Evolutionary conservation across 805 yeast species (phyloP), one percentile per base, ranked within the genome.

Genomic region (Zygosaccharomyces gambellarensis): DNA sequence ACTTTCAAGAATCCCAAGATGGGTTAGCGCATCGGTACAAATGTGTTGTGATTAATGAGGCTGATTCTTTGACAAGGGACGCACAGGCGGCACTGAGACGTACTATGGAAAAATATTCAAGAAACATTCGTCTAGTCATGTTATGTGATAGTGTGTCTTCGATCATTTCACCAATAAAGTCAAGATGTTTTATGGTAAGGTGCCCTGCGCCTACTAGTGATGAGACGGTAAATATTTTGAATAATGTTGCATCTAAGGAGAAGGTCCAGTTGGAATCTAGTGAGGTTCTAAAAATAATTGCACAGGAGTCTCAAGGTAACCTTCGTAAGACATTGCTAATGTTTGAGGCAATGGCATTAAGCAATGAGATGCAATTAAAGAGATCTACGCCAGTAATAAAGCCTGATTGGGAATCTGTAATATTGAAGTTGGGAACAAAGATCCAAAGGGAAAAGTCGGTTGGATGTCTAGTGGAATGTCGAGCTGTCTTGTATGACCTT

Each of bases 21-120:
- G 65, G 68, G 8, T 65, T 77, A 42, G 68, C 71, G 14, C 75
- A 83, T 59, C 71, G 86, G 47, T 86, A 85, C 67, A 87, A 86
- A 62, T 82, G 87, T 49, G 95, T 88, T 23, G 78, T 90, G 11
- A 90, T 90, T 43, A 90, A 90, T 63, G 97, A 90, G 65, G 97
- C 97, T 0, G 96, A 90, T 55, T 80, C 88, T 5, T 73, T 90
- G 53, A 83, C 90, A 19, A 79, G 96, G 68, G 97, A 90, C 65
- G 97, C 97, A 0, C 97, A 90, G 64, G 95, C 97, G 3, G 97
- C 97, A 0, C 72, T 90, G 53, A 82, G 97, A 77, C 79, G 97
- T 69, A 90, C 97, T 0, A 90, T 90, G 96, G 97, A 90, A 64
- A 90, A 89, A 65, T 90, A 89, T 68, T 87, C 97, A 1, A 77